Evolutionary conservation across 2,329 filamentous ascomycete species (phyloP).

Genomic region (Fusarium austroafricanum): DNA sequence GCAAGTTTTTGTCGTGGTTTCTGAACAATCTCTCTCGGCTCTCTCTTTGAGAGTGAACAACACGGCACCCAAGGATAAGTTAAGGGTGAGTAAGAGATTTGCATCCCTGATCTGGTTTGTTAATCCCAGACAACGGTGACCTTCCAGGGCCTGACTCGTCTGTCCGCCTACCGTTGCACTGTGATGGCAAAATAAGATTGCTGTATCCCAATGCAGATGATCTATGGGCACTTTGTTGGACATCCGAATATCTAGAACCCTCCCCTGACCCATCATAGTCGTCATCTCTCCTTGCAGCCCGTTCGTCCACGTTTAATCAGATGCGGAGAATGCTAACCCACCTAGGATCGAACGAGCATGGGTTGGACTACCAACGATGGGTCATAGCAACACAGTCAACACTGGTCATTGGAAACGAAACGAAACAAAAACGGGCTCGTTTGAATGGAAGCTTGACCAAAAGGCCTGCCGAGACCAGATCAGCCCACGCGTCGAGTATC

Average conservation of each 20-base stretch:
- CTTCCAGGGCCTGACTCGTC: slow-evolving; percentile 31
- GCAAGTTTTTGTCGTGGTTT: neutral
- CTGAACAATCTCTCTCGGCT: neutral
- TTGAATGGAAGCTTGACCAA: slow-evolving; percentile 17
- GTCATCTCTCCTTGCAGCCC: slow-evolving; percentile 8
- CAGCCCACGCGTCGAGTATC: slow-evolving; percentile 28
- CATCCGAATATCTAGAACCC: slow-evolving; percentile 9
- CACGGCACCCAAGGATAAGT: neutral
- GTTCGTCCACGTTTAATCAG: slow-evolving; percentile 26
- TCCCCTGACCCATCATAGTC: slow-evolving; percentile 5
- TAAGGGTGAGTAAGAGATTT: slow-evolving; percentile 6
- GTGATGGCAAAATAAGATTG: slow-evolving; percentile 25
- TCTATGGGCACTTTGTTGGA: slow-evolving; percentile 18
- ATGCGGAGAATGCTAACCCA: slow-evolving; percentile 32
- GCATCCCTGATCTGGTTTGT: slow-evolving; percentile 15
- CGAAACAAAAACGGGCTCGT: slow-evolving; percentile 36
- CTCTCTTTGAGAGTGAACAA: neutral
- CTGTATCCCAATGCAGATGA: slow-evolving; percentile 20
- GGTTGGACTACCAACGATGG: slow-evolving; percentile 7
- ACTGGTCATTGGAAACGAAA: slow-evolving; percentile 24
- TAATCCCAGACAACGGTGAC: slow-evolving; percentile 25
- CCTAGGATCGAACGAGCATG: slow-evolving; percentile 16
- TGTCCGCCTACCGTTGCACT: slow-evolving; percentile 26
- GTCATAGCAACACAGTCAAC: neutral
- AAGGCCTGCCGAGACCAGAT: slow-evolving; percentile 30